Conservation (phyloP, 2,329 filamentous ascomycete species). For the Bipolaris bicolor region DNA sequence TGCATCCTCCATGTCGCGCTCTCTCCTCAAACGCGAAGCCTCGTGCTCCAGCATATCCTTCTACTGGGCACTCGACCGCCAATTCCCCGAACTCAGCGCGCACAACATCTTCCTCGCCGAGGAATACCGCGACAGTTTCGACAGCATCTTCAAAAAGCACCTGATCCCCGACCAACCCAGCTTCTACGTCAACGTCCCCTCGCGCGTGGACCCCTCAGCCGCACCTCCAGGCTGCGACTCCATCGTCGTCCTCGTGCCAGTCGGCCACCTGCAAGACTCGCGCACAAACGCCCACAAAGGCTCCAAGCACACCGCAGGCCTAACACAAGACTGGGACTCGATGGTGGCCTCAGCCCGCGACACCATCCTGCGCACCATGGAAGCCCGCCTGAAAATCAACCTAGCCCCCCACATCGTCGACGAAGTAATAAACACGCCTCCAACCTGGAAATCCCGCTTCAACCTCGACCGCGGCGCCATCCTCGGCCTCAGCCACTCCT, state of each 20-base stretch:
- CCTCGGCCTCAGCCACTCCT: slow-evolving; percentile 72
- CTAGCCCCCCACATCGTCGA: slow-evolving; percentile 60
- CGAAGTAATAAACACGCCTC: slow-evolving; percentile 71
- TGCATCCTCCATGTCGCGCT: slow-evolving; percentile 51
- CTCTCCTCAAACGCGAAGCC: slow-evolving; percentile 58
- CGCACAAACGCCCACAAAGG: slow-evolving; percentile 48
- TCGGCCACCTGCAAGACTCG: slow-evolving; percentile 66
- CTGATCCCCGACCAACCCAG: slow-evolving; percentile 70
- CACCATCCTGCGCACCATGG: slow-evolving; percentile 67
- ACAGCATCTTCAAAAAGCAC: slow-evolving; percentile 74
- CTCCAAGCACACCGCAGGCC: slow-evolving; percentile 49
- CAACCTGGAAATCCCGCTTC: slow-evolving; percentile 69
- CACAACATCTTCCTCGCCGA: slow-evolving; percentile 82
- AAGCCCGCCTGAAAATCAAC: slow-evolving; percentile 63
- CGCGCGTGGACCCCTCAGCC: slow-evolving; percentile 69
- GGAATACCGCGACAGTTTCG: slow-evolving; percentile 74
- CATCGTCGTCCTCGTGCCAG: slow-evolving; percentile 73
- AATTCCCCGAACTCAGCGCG: slow-evolving; percentile 67
- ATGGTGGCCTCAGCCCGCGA: slow-evolving; percentile 66
- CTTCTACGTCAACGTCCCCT: slow-evolving; percentile 80
- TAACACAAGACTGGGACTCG: slow-evolving; percentile 64
- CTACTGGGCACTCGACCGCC: slow-evolving; percentile 71
- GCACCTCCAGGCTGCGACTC: slow-evolving; percentile 70
- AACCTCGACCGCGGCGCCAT: slow-evolving; percentile 79
- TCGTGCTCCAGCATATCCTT: slow-evolving; percentile 78